These are phyloP conservation scores for Sclerotinia glacialis DNA, from an alignment of 2,329 filamentous ascomycete genomes.

Conservation along the genomic window DNA sequence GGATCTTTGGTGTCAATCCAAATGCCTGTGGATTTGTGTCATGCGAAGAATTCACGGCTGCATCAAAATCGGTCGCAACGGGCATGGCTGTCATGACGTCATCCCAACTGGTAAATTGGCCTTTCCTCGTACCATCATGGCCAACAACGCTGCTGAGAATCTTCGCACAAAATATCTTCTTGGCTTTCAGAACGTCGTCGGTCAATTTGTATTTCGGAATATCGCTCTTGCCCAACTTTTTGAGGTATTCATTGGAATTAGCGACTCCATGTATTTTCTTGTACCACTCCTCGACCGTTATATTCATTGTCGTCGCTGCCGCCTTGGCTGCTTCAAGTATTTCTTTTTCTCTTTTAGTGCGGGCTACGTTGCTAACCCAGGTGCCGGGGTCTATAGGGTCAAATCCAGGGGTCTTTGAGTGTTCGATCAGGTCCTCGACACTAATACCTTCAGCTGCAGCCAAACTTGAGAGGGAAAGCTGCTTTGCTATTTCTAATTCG, in stretches of 20 bases:
- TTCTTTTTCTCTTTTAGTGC: neutral
- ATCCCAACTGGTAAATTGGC: neutral
- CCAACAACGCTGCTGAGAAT: neutral
- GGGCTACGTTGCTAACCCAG: neutral
- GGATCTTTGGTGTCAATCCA: neutral
- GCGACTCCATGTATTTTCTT: neutral
- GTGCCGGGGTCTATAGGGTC: neutral
- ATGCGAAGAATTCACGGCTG: rapidly evolving
- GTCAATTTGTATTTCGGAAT: neutral
- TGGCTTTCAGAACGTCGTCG: neutral
- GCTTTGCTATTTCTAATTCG: neutral
- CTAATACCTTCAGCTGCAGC: neutral
- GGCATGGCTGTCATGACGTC: neutral
- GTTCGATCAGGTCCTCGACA: neutral
- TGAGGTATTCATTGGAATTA: neutral
- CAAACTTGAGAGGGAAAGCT: neutral
- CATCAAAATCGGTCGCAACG: neutral
- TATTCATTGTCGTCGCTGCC: neutral
- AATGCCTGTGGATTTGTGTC: neutral
- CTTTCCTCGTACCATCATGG: neutral
- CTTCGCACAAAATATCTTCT: rapidly evolving
- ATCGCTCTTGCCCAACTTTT: neutral
- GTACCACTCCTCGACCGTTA: neutral
- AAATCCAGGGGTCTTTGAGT: neutral
- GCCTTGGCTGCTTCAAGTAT: neutral